phyloP scores from a whole-genome alignment of 2,329 filamentous ascomycete genomes.

The Trichoderma sp. region DNA sequence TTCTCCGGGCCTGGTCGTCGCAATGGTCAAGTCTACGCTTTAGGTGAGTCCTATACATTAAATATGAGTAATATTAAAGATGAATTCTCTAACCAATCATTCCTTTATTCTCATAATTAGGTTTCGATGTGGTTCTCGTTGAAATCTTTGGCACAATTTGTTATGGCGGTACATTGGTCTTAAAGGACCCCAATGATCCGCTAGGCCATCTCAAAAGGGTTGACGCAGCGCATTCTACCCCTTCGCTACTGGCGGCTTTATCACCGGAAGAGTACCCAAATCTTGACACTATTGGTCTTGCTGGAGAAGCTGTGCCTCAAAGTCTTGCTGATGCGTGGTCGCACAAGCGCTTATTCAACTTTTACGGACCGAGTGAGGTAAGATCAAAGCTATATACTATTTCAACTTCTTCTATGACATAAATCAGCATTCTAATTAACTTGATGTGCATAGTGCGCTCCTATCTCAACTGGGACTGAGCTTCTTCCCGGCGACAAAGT shows the following conservation, averaged over 20 bases:
- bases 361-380: slow-evolving; percentile 13
- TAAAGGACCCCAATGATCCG: slow-evolving; percentile 1
- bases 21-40: slow-evolving; percentile 1
- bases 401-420: neutral
- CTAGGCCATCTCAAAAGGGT: neutral
- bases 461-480: slow-evolving; percentile 2
- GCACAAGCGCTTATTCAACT: slow-evolving; percentile 7
- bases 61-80: neutral
- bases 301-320: slow-evolving; percentile 1
- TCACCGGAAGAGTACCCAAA: neutral
- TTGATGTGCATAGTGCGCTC: neutral
- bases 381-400: neutral
- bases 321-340: slow-evolving; percentile 11
- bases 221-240: neutral
- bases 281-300: slow-evolving; percentile 4
- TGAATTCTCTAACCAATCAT: neutral
- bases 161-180: neutral
- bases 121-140: slow-evolving; percentile 1
- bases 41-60: neutral
- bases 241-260: neutral
- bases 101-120: neutral
- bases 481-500: neutral
- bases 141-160: neutral
- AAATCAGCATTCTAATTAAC: neutral
- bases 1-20: slow-evolving; percentile 3